Conservation (phyloP, 306 rosid genomes). For the Vigna reflexopilosa region DNA sequence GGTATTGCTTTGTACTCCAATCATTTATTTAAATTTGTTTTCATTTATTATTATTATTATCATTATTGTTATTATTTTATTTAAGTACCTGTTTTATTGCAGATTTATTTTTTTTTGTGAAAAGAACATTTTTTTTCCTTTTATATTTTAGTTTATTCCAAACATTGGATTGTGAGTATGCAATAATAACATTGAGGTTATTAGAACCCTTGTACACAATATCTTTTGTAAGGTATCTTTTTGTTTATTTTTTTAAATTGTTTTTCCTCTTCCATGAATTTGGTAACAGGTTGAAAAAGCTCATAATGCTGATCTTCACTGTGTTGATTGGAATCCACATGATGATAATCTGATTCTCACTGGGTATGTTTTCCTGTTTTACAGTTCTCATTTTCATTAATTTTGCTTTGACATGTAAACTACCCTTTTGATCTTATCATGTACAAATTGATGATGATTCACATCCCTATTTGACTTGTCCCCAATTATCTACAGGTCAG, state of each 20-base stretch:
- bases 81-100: neutral
- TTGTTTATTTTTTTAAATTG: neutral
- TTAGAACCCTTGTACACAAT: neutral
- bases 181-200: conserved; percentile 12
- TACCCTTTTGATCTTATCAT: conserved; percentile 10
- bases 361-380: conserved; percentile 62
- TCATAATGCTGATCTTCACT: conserved; percentile 96
- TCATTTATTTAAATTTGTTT: conserved; percentile 13
- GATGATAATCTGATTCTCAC: conserved; percentile 87
- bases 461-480: conserved; percentile 33
- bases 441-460: conserved; percentile 6
- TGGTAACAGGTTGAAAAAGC: conserved; percentile 89
- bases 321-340: conserved; percentile 99
- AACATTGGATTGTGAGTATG: conserved; percentile 16
- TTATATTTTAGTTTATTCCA: neutral
- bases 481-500: conserved; percentile 74
- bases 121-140: neutral
- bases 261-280: conserved; percentile 27
- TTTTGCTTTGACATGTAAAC: neutral
- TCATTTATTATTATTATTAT: neutral
- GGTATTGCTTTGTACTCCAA: conserved; percentile 52
- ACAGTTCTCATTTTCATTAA: conserved; percentile 19
- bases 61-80: conserved; percentile 2
- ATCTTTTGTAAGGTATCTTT: neutral
- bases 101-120: conserved; percentile 2